Evolutionary conservation across 2,329 filamentous ascomycete genomes (phyloP).

Genomic region (Geosmithia flava): DNA sequence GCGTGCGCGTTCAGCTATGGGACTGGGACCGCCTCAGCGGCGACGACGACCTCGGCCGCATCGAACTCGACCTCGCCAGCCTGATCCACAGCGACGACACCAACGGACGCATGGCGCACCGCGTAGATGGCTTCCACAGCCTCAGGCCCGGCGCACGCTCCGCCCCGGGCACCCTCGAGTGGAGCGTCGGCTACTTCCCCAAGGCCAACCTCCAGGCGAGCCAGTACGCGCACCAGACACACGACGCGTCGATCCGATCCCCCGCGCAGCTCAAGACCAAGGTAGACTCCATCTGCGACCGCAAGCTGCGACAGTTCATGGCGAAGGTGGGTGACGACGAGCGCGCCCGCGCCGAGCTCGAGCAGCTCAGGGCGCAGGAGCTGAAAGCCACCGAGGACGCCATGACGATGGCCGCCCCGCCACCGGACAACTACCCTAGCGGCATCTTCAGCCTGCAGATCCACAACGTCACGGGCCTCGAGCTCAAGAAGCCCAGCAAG

Average conservation of each 20-base stretch:
- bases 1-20: conserved; percentile 59
- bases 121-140: conserved; percentile 53
- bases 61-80: conserved; percentile 54
- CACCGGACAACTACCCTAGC: conserved; percentile 46
- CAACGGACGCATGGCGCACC: conserved; percentile 47
- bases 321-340: conserved; percentile 25
- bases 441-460: conserved; percentile 60
- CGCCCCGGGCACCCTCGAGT: conserved; percentile 56
- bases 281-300: conserved; percentile 38
- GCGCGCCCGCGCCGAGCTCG: conserved; percentile 47
- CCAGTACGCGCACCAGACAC: conserved; percentile 49
- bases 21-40: conserved; percentile 62
- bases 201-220: conserved; percentile 51
- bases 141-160: conserved; percentile 40
- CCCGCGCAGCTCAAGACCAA: conserved; percentile 46
- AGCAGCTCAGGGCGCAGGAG: conserved; percentile 57
- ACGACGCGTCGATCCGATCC: conserved; percentile 42
- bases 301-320: conserved; percentile 53
- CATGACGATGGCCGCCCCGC: conserved; percentile 57
- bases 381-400: conserved; percentile 46
- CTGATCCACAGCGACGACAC: conserved; percentile 48
- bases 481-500: conserved; percentile 43
- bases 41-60: conserved; percentile 62
- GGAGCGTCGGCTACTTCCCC: conserved; percentile 60
- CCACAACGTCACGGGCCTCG: conserved; percentile 60